Evolutionary conservation across 495 filamentous ascomycete species (phyloP), one percentile per base, ranked within the genome.

Genomic region (Aspergillus affinis): DNA sequence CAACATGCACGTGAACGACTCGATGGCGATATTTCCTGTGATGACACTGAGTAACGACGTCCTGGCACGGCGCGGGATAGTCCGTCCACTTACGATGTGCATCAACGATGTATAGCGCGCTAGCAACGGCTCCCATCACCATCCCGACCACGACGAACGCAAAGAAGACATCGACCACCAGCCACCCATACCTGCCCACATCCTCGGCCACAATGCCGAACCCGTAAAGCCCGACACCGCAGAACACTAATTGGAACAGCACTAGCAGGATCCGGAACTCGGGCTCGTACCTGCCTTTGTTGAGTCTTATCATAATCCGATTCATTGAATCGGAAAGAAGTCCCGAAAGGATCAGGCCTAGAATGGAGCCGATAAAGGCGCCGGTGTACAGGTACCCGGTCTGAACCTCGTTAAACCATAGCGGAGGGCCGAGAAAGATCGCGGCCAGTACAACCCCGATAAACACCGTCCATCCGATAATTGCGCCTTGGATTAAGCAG

Each of bases 381-480:
- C 90, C 90, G 0, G 89, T 87, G 72, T 96, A 97, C 54, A 94
- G 83, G 65, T 97, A 97, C 12, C 93, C 93, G 2, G 88, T 90
- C 58, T 92, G 70, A 26, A 90, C 88, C 71, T 95, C 90, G 61
- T 81, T 75, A 76, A 93, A 96, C 80, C 83, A 93, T 26, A 92
- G 79, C 0, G 93, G 93, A 3, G 88, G 85, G 9, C 85, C 83
- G 23, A 93, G 78, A 74, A 96, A 93, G 57, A 97, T 87, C 54
- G 85, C 86, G 9, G 90, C 92, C 23, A 97, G 75, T 55, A 94
- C 85, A 26, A 96, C 89, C 51, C 92, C 92, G 54, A 97, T 94
- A 67, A 97, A 88, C 8, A 97, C 93, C 4, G 91, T 92, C 93
- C 93, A 97, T 60, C 93, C 93, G 61, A 97, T 95, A 59, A 96